These are phyloP conservation scores for Trametes punicea DNA, from an alignment of 768 basidiomycete species.

Conservation along the genomic window DNA sequence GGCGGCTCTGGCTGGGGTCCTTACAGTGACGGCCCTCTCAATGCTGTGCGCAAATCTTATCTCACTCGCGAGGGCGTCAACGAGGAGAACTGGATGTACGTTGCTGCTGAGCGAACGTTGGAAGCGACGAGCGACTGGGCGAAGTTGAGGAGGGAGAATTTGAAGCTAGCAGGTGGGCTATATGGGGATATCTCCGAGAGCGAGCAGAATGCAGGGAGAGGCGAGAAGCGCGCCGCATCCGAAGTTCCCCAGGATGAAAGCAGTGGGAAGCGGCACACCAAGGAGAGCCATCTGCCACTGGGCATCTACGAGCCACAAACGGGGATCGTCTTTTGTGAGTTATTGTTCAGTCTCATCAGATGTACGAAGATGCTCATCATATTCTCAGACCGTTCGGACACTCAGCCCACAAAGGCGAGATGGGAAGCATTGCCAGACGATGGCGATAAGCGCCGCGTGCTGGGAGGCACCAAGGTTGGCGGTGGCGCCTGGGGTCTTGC, in stretches of 20 bases:
- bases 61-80: slow-evolving; percentile 77
- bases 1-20: slow-evolving; percentile 82
- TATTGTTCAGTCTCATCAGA: slow-evolving; percentile 1
- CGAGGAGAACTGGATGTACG: slow-evolving; percentile 91
- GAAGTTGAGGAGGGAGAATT: slow-evolving; percentile 51
- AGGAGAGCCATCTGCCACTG: slow-evolving; percentile 41
- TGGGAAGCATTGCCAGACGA: slow-evolving; percentile 58
- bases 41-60: slow-evolving; percentile 77
- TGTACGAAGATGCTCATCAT: neutral
- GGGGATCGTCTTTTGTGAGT: slow-evolving; percentile 65
- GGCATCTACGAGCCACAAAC: slow-evolving; percentile 86
- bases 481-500: slow-evolving; percentile 80
- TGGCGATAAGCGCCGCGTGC: slow-evolving; percentile 40
- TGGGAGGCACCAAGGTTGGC: slow-evolving; percentile 74
- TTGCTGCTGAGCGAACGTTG: slow-evolving; percentile 62
- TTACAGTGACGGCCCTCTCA: slow-evolving; percentile 83
- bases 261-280: slow-evolving; percentile 11
- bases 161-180: slow-evolving; percentile 50
- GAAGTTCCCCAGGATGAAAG: slow-evolving; percentile 33
- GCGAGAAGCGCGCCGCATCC: slow-evolving; percentile 8
- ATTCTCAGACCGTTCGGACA: slow-evolving; percentile 64
- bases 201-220: neutral
- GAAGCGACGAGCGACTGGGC: slow-evolving; percentile 66
- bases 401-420: slow-evolving; percentile 65
- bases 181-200: slow-evolving; percentile 28